Percentiles rank a stretch among this genome's conserved stretches.
These are phyloP conservation scores for Ascocoryne sarcoides DNA, from an alignment of 2,329 filamentous ascomycete species.

Conservation along the genomic window DNA sequence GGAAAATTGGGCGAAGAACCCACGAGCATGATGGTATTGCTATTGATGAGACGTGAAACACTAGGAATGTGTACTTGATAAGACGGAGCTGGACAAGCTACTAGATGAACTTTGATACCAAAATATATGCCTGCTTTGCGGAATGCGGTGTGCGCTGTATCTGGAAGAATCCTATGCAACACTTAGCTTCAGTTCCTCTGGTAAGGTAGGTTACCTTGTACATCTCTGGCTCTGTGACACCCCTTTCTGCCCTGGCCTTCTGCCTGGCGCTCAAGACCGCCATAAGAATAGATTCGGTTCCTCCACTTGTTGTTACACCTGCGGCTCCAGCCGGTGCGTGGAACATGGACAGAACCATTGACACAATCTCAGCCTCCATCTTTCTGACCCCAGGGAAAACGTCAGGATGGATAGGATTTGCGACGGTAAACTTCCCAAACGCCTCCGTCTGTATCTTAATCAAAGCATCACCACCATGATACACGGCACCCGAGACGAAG, in stretches of 20 bases:
- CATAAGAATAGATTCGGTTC: constrained; percentile 95
- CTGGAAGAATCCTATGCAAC: constrained; percentile 70
- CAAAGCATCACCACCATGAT: constrained; percentile 81
- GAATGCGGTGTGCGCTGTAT: constrained; percentile 93
- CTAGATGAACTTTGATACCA: constrained; percentile 87
- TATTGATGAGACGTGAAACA: constrained; percentile 79
- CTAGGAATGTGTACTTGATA: constrained; percentile 77
- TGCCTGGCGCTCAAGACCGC: constrained; percentile 85
- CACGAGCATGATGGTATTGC: constrained; percentile 88
- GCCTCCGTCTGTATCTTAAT: constrained; percentile 83
- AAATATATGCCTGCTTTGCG: constrained; percentile 93
- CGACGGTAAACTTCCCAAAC: constrained; percentile 87
- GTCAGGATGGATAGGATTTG: constrained; percentile 95
- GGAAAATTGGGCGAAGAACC: constrained; percentile 96
- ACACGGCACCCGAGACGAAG: constrained; percentile 87
- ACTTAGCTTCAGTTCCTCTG: constrained; percentile 18
- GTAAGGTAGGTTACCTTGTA: too few relatives aligned
- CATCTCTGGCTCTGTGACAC: constrained; percentile 92
- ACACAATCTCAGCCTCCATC: constrained; percentile 97
- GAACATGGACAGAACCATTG: constrained; percentile 88
- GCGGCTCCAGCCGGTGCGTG: constrained; percentile 78
- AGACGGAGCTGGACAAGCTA: constrained; percentile 72
- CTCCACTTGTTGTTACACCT: constrained; percentile 84
- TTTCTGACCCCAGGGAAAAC: constrained; percentile 96
- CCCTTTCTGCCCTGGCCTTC: constrained; percentile 76